Percentiles rank a stretch among this genome's conserved stretches.
Conservation (phyloP, 306 rosid genomes). For the Casuarina equisetifolia region DNA sequence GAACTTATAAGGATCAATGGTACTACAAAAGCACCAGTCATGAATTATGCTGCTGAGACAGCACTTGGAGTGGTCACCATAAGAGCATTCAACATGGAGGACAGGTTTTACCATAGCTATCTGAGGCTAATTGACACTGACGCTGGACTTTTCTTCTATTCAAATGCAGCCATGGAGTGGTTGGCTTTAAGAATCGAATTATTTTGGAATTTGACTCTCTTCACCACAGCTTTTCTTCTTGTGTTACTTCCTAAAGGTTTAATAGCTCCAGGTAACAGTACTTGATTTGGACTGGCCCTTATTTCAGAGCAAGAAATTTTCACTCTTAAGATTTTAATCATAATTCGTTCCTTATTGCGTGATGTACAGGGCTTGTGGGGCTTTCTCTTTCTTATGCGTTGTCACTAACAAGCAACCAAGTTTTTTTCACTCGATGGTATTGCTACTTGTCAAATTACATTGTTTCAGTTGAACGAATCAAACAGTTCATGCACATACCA, state of each 20-base stretch:
- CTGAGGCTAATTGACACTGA: conserved; percentile 66
- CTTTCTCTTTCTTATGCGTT: conserved; percentile 75
- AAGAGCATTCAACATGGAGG: conserved; percentile 62
- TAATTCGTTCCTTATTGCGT: background rate
- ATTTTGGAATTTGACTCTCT: conserved; percentile 67
- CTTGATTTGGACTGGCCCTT: background rate
- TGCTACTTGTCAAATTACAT: conserved; percentile 55
- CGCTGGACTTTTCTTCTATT: conserved; percentile 63
- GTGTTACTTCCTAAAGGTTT: conserved; percentile 58
- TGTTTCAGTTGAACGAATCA: conserved; percentile 76
- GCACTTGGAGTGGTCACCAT: conserved; percentile 77
- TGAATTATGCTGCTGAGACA: conserved; percentile 77
- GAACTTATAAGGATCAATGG: conserved; percentile 83
- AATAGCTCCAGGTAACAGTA: conserved; percentile 55
- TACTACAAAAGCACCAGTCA: conserved; percentile 83
- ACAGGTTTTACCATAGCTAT: conserved; percentile 53
- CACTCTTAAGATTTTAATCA: background rate
- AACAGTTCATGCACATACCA: conserved; percentile 71
- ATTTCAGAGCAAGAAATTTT: background rate
- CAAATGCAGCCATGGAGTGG: conserved; percentile 71
- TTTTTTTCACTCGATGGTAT: conserved; percentile 50
- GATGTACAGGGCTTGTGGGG: conserved; percentile 69
- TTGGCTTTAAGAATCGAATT: conserved; percentile 57
- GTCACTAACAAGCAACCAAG: conserved; percentile 38
- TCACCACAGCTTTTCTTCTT: conserved; percentile 60